Evolutionary conservation across 2,329 filamentous ascomycete genomes (phyloP).

Genomic region (Colletotrichum echinochloae): DNA sequence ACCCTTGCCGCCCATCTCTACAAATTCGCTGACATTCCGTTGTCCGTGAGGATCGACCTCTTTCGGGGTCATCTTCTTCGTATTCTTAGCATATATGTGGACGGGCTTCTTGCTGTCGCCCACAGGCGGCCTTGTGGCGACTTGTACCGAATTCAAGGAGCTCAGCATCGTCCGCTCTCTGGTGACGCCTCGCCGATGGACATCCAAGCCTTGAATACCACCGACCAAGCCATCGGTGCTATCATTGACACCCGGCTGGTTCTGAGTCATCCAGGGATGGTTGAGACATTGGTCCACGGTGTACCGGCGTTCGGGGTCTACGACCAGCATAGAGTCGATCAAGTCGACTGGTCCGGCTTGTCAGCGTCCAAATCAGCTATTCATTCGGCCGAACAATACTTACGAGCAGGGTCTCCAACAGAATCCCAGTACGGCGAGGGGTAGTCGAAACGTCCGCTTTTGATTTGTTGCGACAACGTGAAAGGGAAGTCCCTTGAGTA

Average conservation of each 20-base stretch:
- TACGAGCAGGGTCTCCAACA: slow-evolving; percentile 83
- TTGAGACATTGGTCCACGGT: slow-evolving; percentile 91
- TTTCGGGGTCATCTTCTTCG: slow-evolving; percentile 53
- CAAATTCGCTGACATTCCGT: slow-evolving; percentile 79
- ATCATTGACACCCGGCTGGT: slow-evolving; percentile 73
- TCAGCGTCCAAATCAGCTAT: neutral
- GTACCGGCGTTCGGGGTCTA: slow-evolving; percentile 85
- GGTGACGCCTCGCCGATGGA: slow-evolving; percentile 81
- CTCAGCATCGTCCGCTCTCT: slow-evolving; percentile 89
- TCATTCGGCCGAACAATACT: slow-evolving; percentile 46
- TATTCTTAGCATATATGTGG: slow-evolving; percentile 82
- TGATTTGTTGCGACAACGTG: slow-evolving; percentile 89
- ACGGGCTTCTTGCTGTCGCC: slow-evolving; percentile 64
- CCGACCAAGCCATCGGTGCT: slow-evolving; percentile 93
- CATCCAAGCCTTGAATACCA: slow-evolving; percentile 84
- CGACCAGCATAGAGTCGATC: slow-evolving; percentile 94
- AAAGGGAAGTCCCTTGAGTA: slow-evolving; percentile 86
- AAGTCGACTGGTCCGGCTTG: slow-evolving; percentile 72
- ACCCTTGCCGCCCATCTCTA: slow-evolving; percentile 86
- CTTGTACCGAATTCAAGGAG: slow-evolving; percentile 79
- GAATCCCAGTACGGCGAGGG: slow-evolving; percentile 96
- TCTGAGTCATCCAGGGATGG: slow-evolving; percentile 88
- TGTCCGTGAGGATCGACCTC: slow-evolving; percentile 77
- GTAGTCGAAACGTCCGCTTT: slow-evolving; percentile 89
- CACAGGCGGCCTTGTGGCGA: slow-evolving; percentile 62